These are phyloP conservation scores for Colletotrichum aenigma DNA, from an alignment of 2,329 filamentous ascomycete species.

Conservation along the genomic window DNA sequence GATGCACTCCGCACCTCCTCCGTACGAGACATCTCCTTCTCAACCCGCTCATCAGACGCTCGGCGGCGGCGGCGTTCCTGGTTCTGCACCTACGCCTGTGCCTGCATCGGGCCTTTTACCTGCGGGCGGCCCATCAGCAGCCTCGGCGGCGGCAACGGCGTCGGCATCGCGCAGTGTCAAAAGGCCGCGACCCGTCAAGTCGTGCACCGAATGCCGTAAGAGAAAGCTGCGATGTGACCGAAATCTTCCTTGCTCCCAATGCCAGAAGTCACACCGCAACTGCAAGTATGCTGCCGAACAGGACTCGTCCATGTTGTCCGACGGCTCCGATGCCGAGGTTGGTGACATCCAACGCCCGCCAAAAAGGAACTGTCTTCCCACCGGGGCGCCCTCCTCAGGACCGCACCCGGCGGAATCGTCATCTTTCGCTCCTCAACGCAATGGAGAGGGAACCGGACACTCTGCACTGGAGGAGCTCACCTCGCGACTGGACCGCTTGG, in stretches of 20 bases:
- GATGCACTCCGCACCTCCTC: not conserved
- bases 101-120: not conserved
- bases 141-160: not conserved
- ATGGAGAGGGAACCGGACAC: slow-evolving; percentile 33
- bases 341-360: slow-evolving; percentile 35
- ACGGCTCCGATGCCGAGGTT: slow-evolving; percentile 49
- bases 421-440: slow-evolving; percentile 17
- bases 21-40: slow-evolving; percentile 14
- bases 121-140: not conserved
- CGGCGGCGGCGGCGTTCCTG: not conserved
- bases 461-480: slow-evolving; percentile 52
- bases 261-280: slow-evolving; percentile 58
- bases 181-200: slow-evolving; percentile 59
- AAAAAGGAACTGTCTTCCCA: slow-evolving; percentile 40
- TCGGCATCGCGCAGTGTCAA: slow-evolving; percentile 49
- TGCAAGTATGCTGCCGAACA: slow-evolving; percentile 59
- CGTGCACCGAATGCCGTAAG: slow-evolving; percentile 61
- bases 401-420: not conserved
- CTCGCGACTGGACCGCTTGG: slow-evolving; percentile 56
- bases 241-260: slow-evolving; percentile 60
- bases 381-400: not conserved
- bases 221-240: slow-evolving; percentile 63
- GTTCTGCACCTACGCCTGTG: not conserved
- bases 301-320: slow-evolving; percentile 51
- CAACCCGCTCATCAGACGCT: slow-evolving; percentile 9